Conservation (phyloP, 2,329 filamentous ascomycete species). For the Alternaria brassicae region DNA sequence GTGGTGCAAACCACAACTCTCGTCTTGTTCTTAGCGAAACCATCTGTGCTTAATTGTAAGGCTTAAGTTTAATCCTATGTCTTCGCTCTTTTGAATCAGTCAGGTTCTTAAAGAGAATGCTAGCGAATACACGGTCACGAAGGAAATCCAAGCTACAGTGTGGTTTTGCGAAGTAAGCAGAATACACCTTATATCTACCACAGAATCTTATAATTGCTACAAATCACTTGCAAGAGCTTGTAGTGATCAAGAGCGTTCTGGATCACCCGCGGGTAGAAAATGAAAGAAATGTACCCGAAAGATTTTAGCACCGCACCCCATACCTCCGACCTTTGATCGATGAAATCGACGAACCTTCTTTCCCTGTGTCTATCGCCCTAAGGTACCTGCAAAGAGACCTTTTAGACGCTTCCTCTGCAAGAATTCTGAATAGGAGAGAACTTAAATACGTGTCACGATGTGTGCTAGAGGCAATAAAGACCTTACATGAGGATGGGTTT, state of each 20-base stretch:
- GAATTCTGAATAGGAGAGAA: slow-evolving; percentile 24
- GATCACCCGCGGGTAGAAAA: slow-evolving; percentile 32
- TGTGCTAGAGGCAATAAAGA: slow-evolving; percentile 32
- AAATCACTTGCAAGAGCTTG: slow-evolving; percentile 14
- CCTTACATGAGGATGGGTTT: slow-evolving; percentile 35
- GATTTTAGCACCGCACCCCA: slow-evolving; percentile 31
- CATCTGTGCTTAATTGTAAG: neutral
- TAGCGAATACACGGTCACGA: slow-evolving; percentile 24
- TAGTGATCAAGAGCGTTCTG: slow-evolving; percentile 37
- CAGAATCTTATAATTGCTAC: slow-evolving; percentile 2
- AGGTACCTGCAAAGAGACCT: slow-evolving; percentile 32
- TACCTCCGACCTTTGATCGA: slow-evolving; percentile 38
- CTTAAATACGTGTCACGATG: slow-evolving; percentile 27
- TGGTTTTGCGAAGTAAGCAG: slow-evolving; percentile 31
- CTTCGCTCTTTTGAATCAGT: slow-evolving; percentile 20
- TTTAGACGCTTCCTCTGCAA: slow-evolving; percentile 17
- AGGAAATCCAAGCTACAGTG: slow-evolving; percentile 24
- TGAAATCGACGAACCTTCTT: slow-evolving; percentile 32
- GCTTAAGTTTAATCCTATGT: neutral
- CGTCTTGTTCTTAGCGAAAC: neutral
- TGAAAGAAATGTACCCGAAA: slow-evolving; percentile 36
- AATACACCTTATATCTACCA: neutral
- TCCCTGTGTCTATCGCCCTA: slow-evolving; percentile 31
- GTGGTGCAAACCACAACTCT: neutral
- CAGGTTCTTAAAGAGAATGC: slow-evolving; percentile 21